A percentile compares a stretch with the other conserved stretches of the same genome.
These are phyloP conservation scores for Podospora pseudopauciseta DNA, from an alignment of 495 filamentous ascomycete genomes.

Conservation along the genomic window DNA sequence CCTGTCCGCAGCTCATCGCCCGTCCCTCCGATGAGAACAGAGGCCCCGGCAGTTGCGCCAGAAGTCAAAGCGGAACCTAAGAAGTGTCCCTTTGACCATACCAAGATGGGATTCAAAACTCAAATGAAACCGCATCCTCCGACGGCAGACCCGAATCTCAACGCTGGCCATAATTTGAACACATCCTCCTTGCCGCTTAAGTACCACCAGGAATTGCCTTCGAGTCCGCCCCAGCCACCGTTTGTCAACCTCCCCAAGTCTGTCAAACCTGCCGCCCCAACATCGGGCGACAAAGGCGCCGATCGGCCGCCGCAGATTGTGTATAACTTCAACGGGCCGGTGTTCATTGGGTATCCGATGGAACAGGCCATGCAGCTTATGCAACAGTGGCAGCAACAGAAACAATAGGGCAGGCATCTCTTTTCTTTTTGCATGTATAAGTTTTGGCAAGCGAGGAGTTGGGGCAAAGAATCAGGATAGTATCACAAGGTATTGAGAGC, in stretches of 20 bases:
- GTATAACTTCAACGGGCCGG: conserved; percentile 70
- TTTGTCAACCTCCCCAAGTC: conserved; percentile 38
- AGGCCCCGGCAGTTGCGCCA: not conserved
- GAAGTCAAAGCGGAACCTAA: conserved; percentile 14
- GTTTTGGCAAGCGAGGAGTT: conserved; percentile 10
- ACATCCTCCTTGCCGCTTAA: conserved; percentile 24
- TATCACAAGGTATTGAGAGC: not conserved
- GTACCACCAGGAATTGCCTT: conserved; percentile 15
- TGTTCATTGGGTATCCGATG: conserved; percentile 82
- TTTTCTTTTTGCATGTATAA: not conserved
- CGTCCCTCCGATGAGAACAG: not conserved
- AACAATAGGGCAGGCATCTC: conserved; percentile 8
- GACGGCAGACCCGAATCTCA: conserved; percentile 10
- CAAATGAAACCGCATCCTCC: conserved; percentile 16
- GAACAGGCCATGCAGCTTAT: conserved; percentile 72
- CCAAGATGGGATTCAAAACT: conserved; percentile 33
- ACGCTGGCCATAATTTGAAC: conserved; percentile 12
- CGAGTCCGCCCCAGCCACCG: conserved; percentile 32
- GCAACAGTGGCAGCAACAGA: conserved; percentile 49
- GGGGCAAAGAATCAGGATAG: not conserved
- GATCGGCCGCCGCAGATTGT: conserved; percentile 59
- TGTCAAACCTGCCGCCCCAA: conserved; percentile 19
- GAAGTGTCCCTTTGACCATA: conserved; percentile 49
- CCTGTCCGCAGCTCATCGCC: not conserved
- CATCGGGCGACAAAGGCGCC: conserved; percentile 22